Evolutionary conservation across 1,284 basidiomycete genomes (phyloP).

Genomic region (Naganishia sp.): DNA sequence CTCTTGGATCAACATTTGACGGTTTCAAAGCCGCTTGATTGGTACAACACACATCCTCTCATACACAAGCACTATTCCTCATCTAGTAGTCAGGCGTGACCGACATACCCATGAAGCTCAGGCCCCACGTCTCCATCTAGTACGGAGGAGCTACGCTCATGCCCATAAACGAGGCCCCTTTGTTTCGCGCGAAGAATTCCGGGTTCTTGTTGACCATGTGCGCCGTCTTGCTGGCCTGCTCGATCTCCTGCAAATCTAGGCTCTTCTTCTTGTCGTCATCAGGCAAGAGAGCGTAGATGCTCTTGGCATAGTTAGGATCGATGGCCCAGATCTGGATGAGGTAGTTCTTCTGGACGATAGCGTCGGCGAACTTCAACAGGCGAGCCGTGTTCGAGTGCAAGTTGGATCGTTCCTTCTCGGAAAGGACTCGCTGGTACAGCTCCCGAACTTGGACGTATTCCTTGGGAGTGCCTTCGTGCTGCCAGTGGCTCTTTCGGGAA

Average conservation of each 20-base stretch:
- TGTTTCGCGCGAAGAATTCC: slow-evolving; percentile 35
- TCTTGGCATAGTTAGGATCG: slow-evolving; percentile 42
- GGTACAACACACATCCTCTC: too few species aligned
- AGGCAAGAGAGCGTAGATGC: slow-evolving; percentile 44
- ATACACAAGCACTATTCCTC: too few species aligned
- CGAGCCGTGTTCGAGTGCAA: slow-evolving; percentile 48
- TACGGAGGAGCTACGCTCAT: slow-evolving; percentile 31
- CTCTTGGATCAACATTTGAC: too few species aligned
- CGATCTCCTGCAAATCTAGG: slow-evolving; percentile 43
- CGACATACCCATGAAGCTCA: too few species aligned
- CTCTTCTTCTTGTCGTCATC: slow-evolving; percentile 36
- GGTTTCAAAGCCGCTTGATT: too few species aligned
- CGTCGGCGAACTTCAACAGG: slow-evolving; percentile 43
- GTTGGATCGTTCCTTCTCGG: slow-evolving; percentile 41
- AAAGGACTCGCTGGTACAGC: slow-evolving; percentile 46
- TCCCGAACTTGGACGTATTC: slow-evolving; percentile 49
- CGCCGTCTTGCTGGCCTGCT: slow-evolving; percentile 38
- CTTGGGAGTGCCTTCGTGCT: slow-evolving; percentile 46
- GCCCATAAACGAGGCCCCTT: slow-evolving; percentile 40
- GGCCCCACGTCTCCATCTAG: slow-evolving; percentile 1
- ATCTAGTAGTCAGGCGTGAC: too few species aligned
- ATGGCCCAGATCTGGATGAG: slow-evolving; percentile 48
- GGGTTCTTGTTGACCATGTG: slow-evolving; percentile 40
- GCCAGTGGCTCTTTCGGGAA: slow-evolving; percentile 44
- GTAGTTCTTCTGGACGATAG: slow-evolving; percentile 48